These are phyloP conservation scores for Xerocomellus chrysenteron DNA, from an alignment of 768 basidiomycete species.

Conservation along the genomic window DNA sequence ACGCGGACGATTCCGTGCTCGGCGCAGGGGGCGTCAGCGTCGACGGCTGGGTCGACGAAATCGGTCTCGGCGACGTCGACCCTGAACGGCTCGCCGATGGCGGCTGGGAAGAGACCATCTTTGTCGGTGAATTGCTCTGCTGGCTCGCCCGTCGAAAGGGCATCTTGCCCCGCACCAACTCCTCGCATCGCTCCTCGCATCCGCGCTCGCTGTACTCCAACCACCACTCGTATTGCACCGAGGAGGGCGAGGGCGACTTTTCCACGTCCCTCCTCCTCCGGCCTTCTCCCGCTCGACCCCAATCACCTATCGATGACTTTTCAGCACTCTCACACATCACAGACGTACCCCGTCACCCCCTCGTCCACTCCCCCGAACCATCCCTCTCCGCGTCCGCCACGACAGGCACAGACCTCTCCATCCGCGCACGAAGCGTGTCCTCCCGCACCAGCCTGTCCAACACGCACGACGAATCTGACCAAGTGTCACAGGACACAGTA, in stretches of 20 bases:
- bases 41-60: conserved; percentile 41
- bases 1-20: conserved; percentile 29
- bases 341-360: conserved; percentile 32
- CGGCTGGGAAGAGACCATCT: conserved; percentile 63
- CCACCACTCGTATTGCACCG: conserved; percentile 22
- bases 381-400: conserved; percentile 36
- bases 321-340: conserved; percentile 26
- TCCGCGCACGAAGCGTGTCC: conserved; percentile 29
- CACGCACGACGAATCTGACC: conserved; percentile 4
- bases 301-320: conserved; percentile 1
- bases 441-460: conserved; percentile 25
- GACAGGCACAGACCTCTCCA: conserved; percentile 32
- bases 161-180: conserved; percentile 21
- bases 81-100: conserved; percentile 64
- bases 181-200: not conserved
- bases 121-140: conserved; percentile 64
- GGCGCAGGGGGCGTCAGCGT: conserved; percentile 28
- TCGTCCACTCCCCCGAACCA: conserved; percentile 31
- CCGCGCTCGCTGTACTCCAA: conserved; percentile 18
- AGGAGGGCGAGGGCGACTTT: conserved; percentile 20
- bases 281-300: conserved; percentile 15
- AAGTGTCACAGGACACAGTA: conserved; percentile 16
- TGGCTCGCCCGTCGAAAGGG: conserved; percentile 59
- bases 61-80: conserved; percentile 66
- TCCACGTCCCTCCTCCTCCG: conserved; percentile 26